Percentiles rank a stretch among this genome's conserved stretches.
Evolutionary conservation across 208 protist species (phyloP).

Genomic region (Angomonas ambiguus): DNA sequence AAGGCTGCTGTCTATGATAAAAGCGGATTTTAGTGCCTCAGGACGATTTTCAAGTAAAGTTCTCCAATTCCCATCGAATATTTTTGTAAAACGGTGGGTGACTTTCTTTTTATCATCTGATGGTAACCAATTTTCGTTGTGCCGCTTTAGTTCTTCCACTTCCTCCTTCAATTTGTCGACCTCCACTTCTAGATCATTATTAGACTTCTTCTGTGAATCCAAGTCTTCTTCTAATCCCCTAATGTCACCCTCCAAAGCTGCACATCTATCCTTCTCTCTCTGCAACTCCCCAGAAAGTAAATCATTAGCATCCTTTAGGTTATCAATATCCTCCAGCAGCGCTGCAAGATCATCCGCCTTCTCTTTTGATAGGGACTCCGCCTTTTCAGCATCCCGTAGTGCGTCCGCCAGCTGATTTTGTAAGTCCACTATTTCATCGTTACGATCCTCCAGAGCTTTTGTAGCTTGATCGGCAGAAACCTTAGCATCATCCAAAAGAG

Average conservation of each 20-base stretch:
- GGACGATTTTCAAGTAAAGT: not conserved
- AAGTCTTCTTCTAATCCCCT: too few relatives aligned
- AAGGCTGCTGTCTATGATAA: slow-evolving; percentile 6
- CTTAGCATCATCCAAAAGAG: not conserved
- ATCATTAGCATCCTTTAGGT: not conserved
- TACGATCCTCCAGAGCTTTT: not conserved
- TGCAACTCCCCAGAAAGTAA: too few relatives aligned
- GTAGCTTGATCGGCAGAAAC: not conserved
- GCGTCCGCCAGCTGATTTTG: not conserved
- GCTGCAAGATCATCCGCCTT: not conserved
- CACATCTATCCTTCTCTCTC: too few relatives aligned
- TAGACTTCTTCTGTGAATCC: too few relatives aligned
- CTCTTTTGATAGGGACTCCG: too few relatives aligned
- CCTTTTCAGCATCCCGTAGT: too few relatives aligned
- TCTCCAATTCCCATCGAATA: slow-evolving; percentile 7
- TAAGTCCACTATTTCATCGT: not conserved
- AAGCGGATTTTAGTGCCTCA: slow-evolving; percentile 3
- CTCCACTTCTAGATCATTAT: too few relatives aligned
- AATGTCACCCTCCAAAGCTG: too few relatives aligned
- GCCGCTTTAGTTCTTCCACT: not conserved
- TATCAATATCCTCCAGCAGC: not conserved
- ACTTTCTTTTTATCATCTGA: not conserved
- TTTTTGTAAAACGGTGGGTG: slow-evolving; percentile 8
- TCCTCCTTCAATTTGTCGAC: not conserved
- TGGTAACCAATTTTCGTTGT: not conserved